Conservation (phyloP, 306 rosid genomes). For the Corylus heterophylla region DNA sequence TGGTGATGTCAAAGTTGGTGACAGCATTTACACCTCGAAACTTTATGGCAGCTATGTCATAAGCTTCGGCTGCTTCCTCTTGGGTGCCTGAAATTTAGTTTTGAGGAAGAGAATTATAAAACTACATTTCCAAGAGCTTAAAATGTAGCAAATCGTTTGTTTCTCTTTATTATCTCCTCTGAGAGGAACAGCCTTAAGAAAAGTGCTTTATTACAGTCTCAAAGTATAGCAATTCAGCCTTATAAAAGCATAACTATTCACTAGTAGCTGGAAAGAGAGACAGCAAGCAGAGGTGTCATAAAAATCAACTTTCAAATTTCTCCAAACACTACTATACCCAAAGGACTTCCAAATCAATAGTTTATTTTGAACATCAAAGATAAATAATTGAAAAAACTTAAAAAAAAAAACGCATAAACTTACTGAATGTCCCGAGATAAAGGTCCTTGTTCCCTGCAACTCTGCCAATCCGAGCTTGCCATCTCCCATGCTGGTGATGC, state of each 20-base stretch:
- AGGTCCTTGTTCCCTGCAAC: slow-evolving; percentile 99
- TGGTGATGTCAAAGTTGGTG: slow-evolving; percentile 85
- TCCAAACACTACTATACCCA: slow-evolving; percentile 8
- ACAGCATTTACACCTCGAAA: slow-evolving; percentile 89
- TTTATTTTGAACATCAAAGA: neutral
- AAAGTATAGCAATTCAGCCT: slow-evolving; percentile 57
- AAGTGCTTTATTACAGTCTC: slow-evolving; percentile 35
- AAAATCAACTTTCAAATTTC: slow-evolving; percentile 7
- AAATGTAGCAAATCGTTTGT: slow-evolving; percentile 21
- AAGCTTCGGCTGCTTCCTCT: slow-evolving; percentile 99
- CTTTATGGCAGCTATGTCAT: slow-evolving; percentile 92
- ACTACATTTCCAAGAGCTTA: neutral
- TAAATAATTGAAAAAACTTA: neutral
- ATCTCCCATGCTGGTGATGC: slow-evolving; percentile 98
- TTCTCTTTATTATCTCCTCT: neutral
- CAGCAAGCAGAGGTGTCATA: slow-evolving; percentile 29
- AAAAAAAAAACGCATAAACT: slow-evolving; percentile 20
- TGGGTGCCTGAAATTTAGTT: slow-evolving; percentile 71
- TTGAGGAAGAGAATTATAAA: neutral
- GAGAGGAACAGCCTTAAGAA: slow-evolving; percentile 50
- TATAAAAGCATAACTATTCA: slow-evolving; percentile 40
- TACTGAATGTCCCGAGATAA: slow-evolving; percentile 96
- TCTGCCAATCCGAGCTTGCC: slow-evolving; percentile 99
- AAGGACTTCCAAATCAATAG: no score
- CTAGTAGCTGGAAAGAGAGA: slow-evolving; percentile 36